A percentile compares a stretch with the other conserved stretches of the same genome.
phyloP scores from a whole-genome alignment of 257 asterid genomes.

The Fraxinus cuspidata region DNA sequence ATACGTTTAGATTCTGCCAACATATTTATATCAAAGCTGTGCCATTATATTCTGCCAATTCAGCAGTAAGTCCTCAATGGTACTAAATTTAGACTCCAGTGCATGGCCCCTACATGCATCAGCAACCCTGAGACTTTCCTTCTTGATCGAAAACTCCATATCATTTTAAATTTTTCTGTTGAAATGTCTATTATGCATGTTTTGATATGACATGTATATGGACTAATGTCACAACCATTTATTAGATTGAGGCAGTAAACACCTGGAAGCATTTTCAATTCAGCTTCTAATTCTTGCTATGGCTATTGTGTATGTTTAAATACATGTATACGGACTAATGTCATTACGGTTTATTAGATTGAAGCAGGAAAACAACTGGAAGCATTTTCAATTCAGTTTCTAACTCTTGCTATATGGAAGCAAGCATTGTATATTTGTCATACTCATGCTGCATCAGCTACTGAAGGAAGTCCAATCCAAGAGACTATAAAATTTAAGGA shows the following conservation, averaged over 20 bases:
- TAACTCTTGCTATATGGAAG: constrained; percentile 92
- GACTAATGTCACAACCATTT: constrained; percentile 18
- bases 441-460: constrained; percentile 75
- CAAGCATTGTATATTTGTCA: constrained; percentile 81
- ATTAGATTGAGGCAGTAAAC: constrained; percentile 60
- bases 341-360: constrained; percentile 39
- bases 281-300: constrained; percentile 88
- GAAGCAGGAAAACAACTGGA: constrained; percentile 66
- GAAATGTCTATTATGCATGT: neutral
- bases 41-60: constrained; percentile 3
- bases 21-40: neutral
- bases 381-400: constrained; percentile 85
- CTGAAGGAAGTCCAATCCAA: constrained; percentile 60
- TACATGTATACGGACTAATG: constrained; percentile 17
- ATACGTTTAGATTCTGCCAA: neutral
- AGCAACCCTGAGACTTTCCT: neutral
- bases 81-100: neutral
- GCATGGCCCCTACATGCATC: neutral
- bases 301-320: neutral
- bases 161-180: constrained; percentile 4
- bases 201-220: constrained; percentile 1
- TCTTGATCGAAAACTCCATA: neutral
- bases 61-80: neutral
- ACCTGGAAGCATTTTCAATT: constrained; percentile 78
- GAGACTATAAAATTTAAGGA: constrained; percentile 47